Evolutionary conservation across 768 basidiomycete genomes (phyloP), one percentile per base, ranked within the genome.

Genomic region (Ephemerocybe angulata): DNA sequence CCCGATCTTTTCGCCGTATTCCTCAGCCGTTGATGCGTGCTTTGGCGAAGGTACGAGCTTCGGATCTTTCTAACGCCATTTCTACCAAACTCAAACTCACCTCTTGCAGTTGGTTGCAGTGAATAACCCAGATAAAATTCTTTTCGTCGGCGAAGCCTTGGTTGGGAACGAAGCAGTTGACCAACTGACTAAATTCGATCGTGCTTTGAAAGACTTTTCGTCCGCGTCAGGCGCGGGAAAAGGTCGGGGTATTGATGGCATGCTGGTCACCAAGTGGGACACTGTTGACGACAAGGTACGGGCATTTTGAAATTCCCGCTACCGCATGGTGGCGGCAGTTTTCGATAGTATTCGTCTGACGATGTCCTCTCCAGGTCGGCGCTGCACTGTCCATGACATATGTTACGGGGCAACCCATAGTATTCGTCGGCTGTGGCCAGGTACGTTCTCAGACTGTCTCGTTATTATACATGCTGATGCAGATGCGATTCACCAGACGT

Each of bases 141-240:
- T 98, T 53, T 99, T 99, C 62, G 97, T 99, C 40, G 97, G 97
- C 50, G 97, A 99, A 70, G 97, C 97, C 0, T 76, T 98, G 37
- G 97, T 98, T 5, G 97, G 97, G 6, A 99, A 99, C 68, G 97
- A 99, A 70, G 97, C 97, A 1, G 95, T 98, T 25, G 97, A 99
- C 73, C 97, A 99, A 62, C 74, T 98, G 52, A 88, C 87, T 51
- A 98, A 98, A 71, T 99, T 99, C 67, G 95, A 99, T 66, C 86
- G 94, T 17, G 88, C 95, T 1, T 70, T 99, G 55, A 85, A 88
- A 22, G 94, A 99, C 65, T 98, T 98, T 64, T 93, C 93, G 5
- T 83, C 86, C 17, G 81, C 83, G 5, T 81, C 85, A 0, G 81
- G 82, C 10, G 71, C 76, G 27, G 83, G 83, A 17, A 84, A 85